Evolutionary conservation across 192 early-diverging fungal genomes (phyloP), one percentile per base, ranked within the genome.

Genomic region (Coemansia sp.): DNA sequence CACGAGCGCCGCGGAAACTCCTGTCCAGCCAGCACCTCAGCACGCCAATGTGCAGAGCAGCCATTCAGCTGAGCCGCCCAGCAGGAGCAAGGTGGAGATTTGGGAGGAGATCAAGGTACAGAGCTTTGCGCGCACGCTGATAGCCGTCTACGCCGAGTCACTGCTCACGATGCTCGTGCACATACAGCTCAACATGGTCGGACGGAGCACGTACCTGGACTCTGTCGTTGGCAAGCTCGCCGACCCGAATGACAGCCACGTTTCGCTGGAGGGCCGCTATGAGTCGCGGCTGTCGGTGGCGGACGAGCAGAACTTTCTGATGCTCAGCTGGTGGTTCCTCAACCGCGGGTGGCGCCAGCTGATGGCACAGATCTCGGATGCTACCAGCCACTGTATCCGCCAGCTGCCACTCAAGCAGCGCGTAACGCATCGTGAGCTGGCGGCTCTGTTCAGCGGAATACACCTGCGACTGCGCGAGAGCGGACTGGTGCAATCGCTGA

Each of bases 81-180:
- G 74, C 51, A 84, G 86, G 45, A 70, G 85, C 25, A 92, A 92
- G 65, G 74, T 88, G 19, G 86, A 91, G 43, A 73, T 95, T 76
- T 98, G 95, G 95, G 88, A 93, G 45, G 90, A 95, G 53, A 85
- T 98, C 64, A 98, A 98, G 82, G 59, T 92, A 15, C 84, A 88
- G 69, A 93, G 92, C 83, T 96, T 99, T 81, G 91, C 93, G 14
- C 88, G 96, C 27, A 93, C 93, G 25, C 67, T 97, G 45, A 88
- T 94, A 1, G 84, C 94, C 0, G 76, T 98, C 20, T 99, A 99
- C 68, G 86, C 92, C 29, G 73, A 96, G 45, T 90, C 89, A n/a
- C 85, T 98, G 40, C 75, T 99, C 60, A 92, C 93, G 0, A 64
- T 95, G 35, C 87, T 96, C 12, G 94, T 93, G 10, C 90, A 91